phyloP scores from a whole-genome alignment of 2,329 filamentous ascomycete species.

The Boeremia lycopersici region DNA sequence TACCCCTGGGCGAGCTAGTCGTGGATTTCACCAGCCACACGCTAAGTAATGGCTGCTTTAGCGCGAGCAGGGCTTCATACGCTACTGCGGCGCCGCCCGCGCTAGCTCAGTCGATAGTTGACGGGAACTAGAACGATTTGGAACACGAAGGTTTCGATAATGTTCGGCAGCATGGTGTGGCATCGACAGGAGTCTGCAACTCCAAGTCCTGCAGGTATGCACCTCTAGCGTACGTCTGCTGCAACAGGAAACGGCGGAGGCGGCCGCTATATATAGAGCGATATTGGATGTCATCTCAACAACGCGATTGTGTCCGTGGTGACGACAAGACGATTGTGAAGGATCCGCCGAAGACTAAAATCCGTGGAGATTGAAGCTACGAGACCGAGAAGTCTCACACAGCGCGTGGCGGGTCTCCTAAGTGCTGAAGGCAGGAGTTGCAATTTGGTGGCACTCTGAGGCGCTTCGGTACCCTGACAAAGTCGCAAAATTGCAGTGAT shows the following conservation, averaged over 20 bases:
- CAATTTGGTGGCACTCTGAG: neutral
- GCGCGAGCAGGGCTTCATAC: slow-evolving; percentile 2
- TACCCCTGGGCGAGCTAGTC: slow-evolving; percentile 8
- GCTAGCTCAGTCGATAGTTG: slow-evolving; percentile 12
- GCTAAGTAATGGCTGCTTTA: slow-evolving; percentile 10
- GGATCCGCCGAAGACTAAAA: neutral
- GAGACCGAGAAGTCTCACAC: neutral
- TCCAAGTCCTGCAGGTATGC: slow-evolving; percentile 3
- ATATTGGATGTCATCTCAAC: slow-evolving; percentile 16
- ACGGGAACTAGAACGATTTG: slow-evolving; percentile 7
- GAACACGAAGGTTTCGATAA: slow-evolving; percentile 10
- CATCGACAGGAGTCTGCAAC: slow-evolving; percentile 11
- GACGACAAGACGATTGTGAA: slow-evolving; percentile 3
- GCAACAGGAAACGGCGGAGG: neutral
- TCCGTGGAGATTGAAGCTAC: slow-evolving; percentile 2
- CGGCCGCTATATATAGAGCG: slow-evolving; percentile 11
- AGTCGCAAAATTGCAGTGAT: neutral
- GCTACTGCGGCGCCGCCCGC: slow-evolving; percentile 18
- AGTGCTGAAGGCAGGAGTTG: slow-evolving; percentile 1
- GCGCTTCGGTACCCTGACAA: neutral
- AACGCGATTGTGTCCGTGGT: neutral
- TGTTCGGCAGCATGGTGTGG: slow-evolving; percentile 3
- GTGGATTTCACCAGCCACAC: slow-evolving; percentile 13
- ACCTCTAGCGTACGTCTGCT: slow-evolving; percentile 5
- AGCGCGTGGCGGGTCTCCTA: slow-evolving; percentile 3